Evolutionary conservation across 352 stramenopile species (phyloP).

Genomic region (Phytophthora palmivora): DNA sequence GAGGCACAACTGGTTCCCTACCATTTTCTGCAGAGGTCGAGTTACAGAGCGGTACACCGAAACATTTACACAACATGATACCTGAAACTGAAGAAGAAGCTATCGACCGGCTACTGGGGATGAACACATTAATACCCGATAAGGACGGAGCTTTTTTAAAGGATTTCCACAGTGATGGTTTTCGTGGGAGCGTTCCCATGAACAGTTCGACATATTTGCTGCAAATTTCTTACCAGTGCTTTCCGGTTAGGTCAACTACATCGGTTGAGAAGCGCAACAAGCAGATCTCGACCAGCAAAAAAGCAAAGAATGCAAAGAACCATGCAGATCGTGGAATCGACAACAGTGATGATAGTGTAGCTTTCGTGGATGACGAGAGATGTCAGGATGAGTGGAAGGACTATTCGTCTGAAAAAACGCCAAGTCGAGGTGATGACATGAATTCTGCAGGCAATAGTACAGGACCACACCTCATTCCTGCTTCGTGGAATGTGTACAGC

Average conservation of each 20-base stretch:
- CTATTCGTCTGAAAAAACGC: too few relatives aligned
- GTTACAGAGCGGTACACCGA: too few relatives aligned
- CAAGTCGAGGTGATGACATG: too few relatives aligned
- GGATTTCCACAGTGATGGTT: background rate
- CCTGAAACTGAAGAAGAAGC: conserved; percentile 1
- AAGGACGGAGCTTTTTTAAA: conserved; percentile 1
- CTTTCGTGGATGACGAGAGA: too few relatives aligned
- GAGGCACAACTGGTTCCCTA: too few relatives aligned
- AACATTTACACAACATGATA: background rate
- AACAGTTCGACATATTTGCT: background rate
- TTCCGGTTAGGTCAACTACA: conserved; percentile 1
- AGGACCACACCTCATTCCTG: too few relatives aligned
- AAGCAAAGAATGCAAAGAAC: background rate
- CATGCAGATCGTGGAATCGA: too few relatives aligned
- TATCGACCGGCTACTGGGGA: background rate
- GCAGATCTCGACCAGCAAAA: background rate
- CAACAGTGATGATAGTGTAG: too few relatives aligned
- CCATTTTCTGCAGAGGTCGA: too few relatives aligned
- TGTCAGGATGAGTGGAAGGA: too few relatives aligned
- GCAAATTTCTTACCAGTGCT: conserved; percentile 3
- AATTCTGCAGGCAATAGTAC: too few relatives aligned
- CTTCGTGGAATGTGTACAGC: too few relatives aligned
- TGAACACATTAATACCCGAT: background rate
- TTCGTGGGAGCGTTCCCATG: conserved; percentile 6
- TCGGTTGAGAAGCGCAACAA: conserved; percentile 3